Evolutionary conservation across 768 basidiomycete species (phyloP).

Genomic region (Hebeloma cylindrosporum): DNA sequence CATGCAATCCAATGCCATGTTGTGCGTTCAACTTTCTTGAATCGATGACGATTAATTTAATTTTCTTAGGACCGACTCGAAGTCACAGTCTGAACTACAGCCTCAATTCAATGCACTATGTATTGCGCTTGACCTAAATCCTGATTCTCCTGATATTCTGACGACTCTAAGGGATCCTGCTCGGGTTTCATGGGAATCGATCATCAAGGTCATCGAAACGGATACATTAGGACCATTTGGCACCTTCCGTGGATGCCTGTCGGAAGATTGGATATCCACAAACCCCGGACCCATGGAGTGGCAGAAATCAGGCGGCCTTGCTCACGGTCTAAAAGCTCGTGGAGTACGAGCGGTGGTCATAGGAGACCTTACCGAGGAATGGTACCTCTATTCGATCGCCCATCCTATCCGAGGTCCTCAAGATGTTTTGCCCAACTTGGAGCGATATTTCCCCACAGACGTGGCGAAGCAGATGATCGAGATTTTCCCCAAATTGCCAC

Average conservation of each 20-base stretch:
- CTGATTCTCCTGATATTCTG: constrained; percentile 49
- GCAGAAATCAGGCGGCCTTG: constrained; percentile 64
- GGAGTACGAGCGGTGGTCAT: constrained; percentile 62
- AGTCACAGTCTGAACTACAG: constrained; percentile 56
- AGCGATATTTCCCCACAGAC: constrained; percentile 56
- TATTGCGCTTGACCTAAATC: constrained; percentile 53
- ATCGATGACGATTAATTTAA: not conserved
- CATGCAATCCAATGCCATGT: constrained; percentile 74
- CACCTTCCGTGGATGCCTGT: constrained; percentile 69
- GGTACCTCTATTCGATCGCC: constrained; percentile 75
- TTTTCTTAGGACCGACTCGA: constrained; percentile 47
- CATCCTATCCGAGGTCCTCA: constrained; percentile 49
- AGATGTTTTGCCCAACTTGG: constrained; percentile 59
- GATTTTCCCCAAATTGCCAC: constrained; percentile 42
- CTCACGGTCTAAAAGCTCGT: constrained; percentile 48
- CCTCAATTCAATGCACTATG: constrained; percentile 68
- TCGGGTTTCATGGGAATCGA: constrained; percentile 45
- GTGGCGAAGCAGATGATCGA: constrained; percentile 46
- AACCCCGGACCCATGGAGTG: constrained; percentile 62
- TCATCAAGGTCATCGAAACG: constrained; percentile 60
- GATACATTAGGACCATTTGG: constrained; percentile 54
- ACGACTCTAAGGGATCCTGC: constrained; percentile 47
- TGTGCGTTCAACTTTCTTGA: constrained; percentile 40
- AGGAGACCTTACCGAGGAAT: constrained; percentile 75
- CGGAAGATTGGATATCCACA: constrained; percentile 55